Evolutionary conservation across 2,329 filamentous ascomycete species (phyloP).

Genomic region (Boeremia exigua): DNA sequence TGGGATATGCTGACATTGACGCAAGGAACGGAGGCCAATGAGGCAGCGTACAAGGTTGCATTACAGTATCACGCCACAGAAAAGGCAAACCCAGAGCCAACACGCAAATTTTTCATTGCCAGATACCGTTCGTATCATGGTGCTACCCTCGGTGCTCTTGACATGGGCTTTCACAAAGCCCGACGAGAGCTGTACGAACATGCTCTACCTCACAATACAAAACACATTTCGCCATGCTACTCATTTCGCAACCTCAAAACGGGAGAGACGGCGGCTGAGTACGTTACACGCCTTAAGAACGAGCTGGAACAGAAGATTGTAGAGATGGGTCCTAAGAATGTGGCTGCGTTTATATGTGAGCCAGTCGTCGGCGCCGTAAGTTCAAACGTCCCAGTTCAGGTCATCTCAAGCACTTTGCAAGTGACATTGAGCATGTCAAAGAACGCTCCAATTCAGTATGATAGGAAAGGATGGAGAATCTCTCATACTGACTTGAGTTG

Average conservation of each 20-base stretch:
- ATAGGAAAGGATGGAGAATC: not conserved
- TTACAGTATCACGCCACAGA: slow-evolving; percentile 69
- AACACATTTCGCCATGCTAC: slow-evolving; percentile 70
- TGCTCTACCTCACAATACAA: slow-evolving; percentile 63
- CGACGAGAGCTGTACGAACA: slow-evolving; percentile 68
- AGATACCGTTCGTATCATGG: slow-evolving; percentile 73
- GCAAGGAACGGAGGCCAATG: slow-evolving; percentile 66
- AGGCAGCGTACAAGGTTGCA: slow-evolving; percentile 71
- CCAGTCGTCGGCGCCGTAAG: slow-evolving; percentile 73
- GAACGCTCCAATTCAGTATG: too few relatives aligned
- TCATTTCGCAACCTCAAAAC: slow-evolving; percentile 64
- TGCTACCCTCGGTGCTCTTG: slow-evolving; percentile 70
- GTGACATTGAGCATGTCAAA: too few relatives aligned
- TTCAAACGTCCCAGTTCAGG: not conserved
- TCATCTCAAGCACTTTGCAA: too few relatives aligned
- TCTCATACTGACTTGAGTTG: slow-evolving; percentile 8
- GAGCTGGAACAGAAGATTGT: slow-evolving; percentile 74
- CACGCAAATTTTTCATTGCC: slow-evolving; percentile 67
- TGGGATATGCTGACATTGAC: not conserved
- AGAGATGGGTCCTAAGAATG: slow-evolving; percentile 65
- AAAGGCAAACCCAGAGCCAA: slow-evolving; percentile 57
- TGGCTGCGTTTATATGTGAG: slow-evolving; percentile 76
- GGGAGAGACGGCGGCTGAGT: slow-evolving; percentile 63
- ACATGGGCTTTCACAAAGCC: slow-evolving; percentile 66
- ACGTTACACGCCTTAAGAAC: slow-evolving; percentile 64